These are phyloP conservation scores for Wickerhamomyces chaumierensis DNA, from an alignment of 805 yeast species.

Conservation along the genomic window DNA sequence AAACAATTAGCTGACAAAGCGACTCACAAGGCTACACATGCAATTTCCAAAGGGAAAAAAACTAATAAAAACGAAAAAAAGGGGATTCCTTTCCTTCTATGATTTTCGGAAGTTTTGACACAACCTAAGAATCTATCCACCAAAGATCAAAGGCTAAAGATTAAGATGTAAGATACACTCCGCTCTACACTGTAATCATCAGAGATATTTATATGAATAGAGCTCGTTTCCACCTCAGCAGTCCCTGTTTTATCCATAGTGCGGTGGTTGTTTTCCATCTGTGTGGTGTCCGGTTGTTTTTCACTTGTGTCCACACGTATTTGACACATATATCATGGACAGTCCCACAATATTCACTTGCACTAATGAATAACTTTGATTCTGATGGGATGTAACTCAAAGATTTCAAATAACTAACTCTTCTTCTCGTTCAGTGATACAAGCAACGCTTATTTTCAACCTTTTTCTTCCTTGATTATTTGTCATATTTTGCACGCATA, in stretches of 20 bases:
- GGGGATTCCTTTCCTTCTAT: background rate
- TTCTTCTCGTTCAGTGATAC: background rate
- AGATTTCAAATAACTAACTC: background rate
- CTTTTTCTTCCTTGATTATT: constrained; percentile 1
- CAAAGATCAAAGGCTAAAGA: background rate
- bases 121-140: background rate
- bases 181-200: background rate
- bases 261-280: too few species aligned
- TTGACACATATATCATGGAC: too few species aligned
- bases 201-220: background rate
- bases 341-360: too few species aligned
- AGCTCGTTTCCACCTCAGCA: background rate
- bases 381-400: background rate
- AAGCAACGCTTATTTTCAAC: background rate
- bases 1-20: background rate
- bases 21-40: background rate
- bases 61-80: background rate
- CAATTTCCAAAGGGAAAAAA: background rate
- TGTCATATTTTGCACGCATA: background rate
- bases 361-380: background rate
- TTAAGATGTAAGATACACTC: background rate
- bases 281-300: background rate
- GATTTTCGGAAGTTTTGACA: background rate
- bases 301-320: background rate
- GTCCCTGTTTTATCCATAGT: background rate